Evolutionary conservation across 2,329 filamentous ascomycete species (phyloP), one percentile per base, ranked within the genome.

Genomic region (Monosporascus sp.): DNA sequence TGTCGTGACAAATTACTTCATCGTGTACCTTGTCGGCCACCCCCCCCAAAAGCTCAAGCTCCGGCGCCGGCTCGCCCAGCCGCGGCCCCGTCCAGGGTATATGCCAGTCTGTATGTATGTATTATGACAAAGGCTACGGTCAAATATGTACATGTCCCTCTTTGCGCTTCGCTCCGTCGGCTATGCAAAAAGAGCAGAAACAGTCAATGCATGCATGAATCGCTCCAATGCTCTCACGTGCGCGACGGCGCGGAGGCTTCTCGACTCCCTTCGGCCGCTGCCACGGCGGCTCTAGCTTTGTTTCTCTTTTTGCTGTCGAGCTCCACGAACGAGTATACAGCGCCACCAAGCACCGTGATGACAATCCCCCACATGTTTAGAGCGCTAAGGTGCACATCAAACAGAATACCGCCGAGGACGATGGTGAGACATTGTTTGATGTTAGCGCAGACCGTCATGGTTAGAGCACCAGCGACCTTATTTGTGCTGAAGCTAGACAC

Each of bases 401-500:
- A 82, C 49, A 81, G 69, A 48, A 76, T 67, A 41, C 82, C 79
- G 46, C 78, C 79, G 31, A 82, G 68, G 37, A 79, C 66, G 14
- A 83, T 78, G 1, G 80, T 82, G 44, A 82, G 65, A 56, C 77
- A 78, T 64, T 82, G 80, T 70, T 83, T 83, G 53, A 83, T 68
- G 61, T 83, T 83, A 51, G 78, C 80, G 55, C 79, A 81, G 5
- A 84, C 78, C 7, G 79, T 81, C 76, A 84, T 82, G 38, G 79
- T 83, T 52, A 84, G 65, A 18, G 80, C 79, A 50, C 80, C 80
- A 6, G 79, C 76, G 38, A 78, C 69, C 68, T 81, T 81, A 67
- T 83, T 83, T 51, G 80, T 80, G 54, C 77, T 76, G 66, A 84
- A 82, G 4, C 77, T 81, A 37, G 78, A 75, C 43, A 82, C 74